A percentile compares a stretch with the other conserved stretches of the same genome.
phyloP scores from a whole-genome alignment of 345 rosid species.

The Hibiscus trionum region DNA sequence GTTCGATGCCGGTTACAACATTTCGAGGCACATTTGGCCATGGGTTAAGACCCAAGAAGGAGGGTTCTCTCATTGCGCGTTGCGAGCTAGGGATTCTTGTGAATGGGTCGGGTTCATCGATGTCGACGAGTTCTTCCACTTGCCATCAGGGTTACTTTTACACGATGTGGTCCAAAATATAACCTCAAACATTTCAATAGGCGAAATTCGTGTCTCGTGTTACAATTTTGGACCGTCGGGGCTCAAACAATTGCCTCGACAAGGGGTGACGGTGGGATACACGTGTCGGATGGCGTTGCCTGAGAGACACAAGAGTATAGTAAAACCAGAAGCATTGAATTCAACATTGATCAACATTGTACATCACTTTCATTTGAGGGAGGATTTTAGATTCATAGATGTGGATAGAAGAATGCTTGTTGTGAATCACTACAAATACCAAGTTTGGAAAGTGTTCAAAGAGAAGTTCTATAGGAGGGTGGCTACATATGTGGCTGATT shows the following conservation, averaged over 20 bases:
- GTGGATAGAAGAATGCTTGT: conserved; percentile 42
- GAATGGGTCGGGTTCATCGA: conserved; percentile 87
- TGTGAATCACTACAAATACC: conserved; percentile 79
- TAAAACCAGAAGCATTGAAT: conserved; percentile 66
- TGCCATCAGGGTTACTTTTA: conserved; percentile 32
- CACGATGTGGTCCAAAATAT: conserved; percentile 27
- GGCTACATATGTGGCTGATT: conserved; percentile 84
- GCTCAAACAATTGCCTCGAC: conserved; percentile 25
- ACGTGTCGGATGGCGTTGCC: conserved; percentile 49
- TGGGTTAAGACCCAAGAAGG: conserved; percentile 91
- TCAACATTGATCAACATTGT: conserved; percentile 65
- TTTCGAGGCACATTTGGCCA: conserved; percentile 67
- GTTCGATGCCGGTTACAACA: conserved; percentile 23
- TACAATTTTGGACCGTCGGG: conserved; percentile 79
- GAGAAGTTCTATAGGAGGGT: conserved; percentile 83
- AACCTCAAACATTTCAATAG: conserved; percentile 20
- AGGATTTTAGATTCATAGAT: conserved; percentile 37
- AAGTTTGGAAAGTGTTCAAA: conserved; percentile 88
- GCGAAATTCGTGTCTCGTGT: conserved; percentile 54
- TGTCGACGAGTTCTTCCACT: conserved; percentile 65
- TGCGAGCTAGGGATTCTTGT: conserved; percentile 49
- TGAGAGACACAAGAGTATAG: conserved; percentile 89
- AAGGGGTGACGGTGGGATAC: conserved; percentile 64
- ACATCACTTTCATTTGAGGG: conserved; percentile 69
- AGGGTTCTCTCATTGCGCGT: conserved; percentile 77